Percentiles rank a stretch among this genome's conserved stretches.
Evolutionary conservation across 768 basidiomycete species (phyloP).

Genomic region (Agrocybe praecox): DNA sequence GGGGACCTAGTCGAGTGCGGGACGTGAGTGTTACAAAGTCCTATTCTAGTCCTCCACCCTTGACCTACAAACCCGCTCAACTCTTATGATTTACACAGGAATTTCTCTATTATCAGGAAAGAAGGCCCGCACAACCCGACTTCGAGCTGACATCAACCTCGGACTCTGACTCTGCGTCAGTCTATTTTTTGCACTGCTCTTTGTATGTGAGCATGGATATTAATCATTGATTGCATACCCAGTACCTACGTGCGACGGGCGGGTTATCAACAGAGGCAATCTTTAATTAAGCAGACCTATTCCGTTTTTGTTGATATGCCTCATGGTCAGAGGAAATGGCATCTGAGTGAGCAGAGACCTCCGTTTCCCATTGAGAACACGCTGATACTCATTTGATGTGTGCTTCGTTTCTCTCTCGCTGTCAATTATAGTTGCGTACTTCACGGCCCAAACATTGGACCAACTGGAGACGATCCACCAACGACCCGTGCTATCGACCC

Average conservation of each 20-base stretch:
- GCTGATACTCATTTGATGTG: constrained; percentile 2
- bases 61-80: neutral
- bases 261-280: constrained; percentile 13
- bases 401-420: neutral
- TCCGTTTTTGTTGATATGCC: constrained; percentile 73
- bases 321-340: constrained; percentile 77
- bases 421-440: constrained; percentile 67
- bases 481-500: constrained; percentile 49
- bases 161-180: neutral
- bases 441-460: constrained; percentile 63
- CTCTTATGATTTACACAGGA: constrained; percentile 44
- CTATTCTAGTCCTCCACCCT: constrained; percentile 5
- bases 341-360: constrained; percentile 57
- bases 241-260: constrained; percentile 8
- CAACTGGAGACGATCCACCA: constrained; percentile 62
- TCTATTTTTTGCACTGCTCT: neutral
- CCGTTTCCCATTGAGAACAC: neutral
- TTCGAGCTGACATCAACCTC: constrained; percentile 51
- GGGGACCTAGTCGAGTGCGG: constrained; percentile 80
- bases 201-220: neutral
- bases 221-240: constrained; percentile 8
- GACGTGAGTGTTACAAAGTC: constrained; percentile 50
- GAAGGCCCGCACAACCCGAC: constrained; percentile 52
- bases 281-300: constrained; percentile 78
- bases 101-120: constrained; percentile 75